Evolutionary conservation across 2,329 filamentous ascomycete genomes (phyloP), one percentile per base, ranked within the genome.

Genomic region (Penicillium sp.): DNA sequence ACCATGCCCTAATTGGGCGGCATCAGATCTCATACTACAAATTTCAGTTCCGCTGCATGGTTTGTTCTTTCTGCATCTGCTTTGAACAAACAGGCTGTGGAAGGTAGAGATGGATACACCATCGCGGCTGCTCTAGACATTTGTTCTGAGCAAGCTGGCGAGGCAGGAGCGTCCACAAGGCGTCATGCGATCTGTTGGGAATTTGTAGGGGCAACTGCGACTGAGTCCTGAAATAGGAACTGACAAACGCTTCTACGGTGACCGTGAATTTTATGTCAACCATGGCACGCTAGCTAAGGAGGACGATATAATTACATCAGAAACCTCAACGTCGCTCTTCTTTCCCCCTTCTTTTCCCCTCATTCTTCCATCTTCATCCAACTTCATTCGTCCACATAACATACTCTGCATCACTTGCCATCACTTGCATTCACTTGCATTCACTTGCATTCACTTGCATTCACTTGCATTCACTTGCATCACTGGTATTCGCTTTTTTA

Each of bases 61-160:
- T 72, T 75, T 57, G 60, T 68, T 23, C 61, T 77, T 48, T 65
- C 71, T 14, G 64, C 66, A 2, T 67, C 58, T 45, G 64, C 72
- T 3, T 54, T 76, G 15, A 69, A 65, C 2, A 74, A 67, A 54
- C 67, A 70, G 22, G 71, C 69, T 0, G 68, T 77, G 14, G 73
- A 76, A 44, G 70, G 70, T 20, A 72, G 64, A 46, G 70, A 76
- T 60, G 75, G 76, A 6, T 78, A 73, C 51, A 73, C 68, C 11
- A 63, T 77, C 11, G 51, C 23, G 2, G 47, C 52, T 45, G 43
- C 55, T 37, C 51, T 57, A 22, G 27, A 53, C 12, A 22, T 49
- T 44, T 73, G 57, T 57, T 53, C 22, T 20, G 31, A 14, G 12
- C 45, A 48, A 41, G 61, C 63, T 35, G 42, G 25, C 4, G 42